Conservation (phyloP, 192 early-diverging fungal species). For the Neocallimastix lanati region DNA sequence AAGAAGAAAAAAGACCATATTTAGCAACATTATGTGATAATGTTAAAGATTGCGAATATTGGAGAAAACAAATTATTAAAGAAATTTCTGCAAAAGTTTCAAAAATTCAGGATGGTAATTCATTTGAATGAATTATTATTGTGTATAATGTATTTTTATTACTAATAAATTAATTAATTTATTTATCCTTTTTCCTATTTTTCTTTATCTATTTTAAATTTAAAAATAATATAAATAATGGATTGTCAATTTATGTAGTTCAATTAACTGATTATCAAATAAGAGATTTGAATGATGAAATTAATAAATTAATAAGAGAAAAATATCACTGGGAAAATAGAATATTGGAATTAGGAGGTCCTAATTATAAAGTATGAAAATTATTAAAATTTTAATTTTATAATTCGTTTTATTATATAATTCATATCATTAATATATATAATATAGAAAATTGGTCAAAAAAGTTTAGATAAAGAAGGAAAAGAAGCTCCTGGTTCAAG, state of each 20-base stretch:
- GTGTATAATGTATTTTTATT: no score
- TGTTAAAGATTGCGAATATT: constrained; percentile 69
- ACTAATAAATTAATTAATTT: no score
- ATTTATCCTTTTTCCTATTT: no score
- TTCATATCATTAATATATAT: background rate
- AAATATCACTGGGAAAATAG: constrained; percentile 82
- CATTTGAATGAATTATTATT: no score
- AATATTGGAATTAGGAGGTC: constrained; percentile 80
- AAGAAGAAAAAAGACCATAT: constrained; percentile 52
- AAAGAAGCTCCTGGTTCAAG: constrained; percentile 69
- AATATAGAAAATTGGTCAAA: constrained; percentile 48
- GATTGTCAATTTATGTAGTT: constrained; percentile 16
- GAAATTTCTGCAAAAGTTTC: constrained; percentile 77
- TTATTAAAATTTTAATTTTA: no score
- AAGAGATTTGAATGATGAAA: constrained; percentile 85
- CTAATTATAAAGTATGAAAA: constrained; percentile 69
- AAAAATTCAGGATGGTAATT: constrained; percentile 77
- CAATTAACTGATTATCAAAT: constrained; percentile 78
- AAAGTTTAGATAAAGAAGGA: constrained; percentile 69
- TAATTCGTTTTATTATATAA: no score
- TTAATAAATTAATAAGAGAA: constrained; percentile 83
- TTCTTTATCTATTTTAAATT: no score
- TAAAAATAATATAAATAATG: background rate
- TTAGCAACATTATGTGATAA: constrained; percentile 48
- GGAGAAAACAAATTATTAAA: constrained; percentile 73